Evolutionary conservation across 352 stramenopile genomes (phyloP).

Genomic region (Globisporangium paddicum): DNA sequence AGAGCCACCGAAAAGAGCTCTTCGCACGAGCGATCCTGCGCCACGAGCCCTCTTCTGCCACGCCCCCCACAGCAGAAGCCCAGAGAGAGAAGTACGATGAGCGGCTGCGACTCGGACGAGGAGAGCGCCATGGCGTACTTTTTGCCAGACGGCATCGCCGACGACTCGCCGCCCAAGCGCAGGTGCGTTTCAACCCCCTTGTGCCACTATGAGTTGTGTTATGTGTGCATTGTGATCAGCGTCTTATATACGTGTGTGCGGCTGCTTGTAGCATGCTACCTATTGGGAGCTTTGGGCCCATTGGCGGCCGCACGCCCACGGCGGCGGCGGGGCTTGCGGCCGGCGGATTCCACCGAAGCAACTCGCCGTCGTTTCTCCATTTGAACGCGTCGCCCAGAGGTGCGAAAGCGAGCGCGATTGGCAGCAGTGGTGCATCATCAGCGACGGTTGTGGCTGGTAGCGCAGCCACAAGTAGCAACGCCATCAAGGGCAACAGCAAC

Average conservation of each 20-base stretch:
- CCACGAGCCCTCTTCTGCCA: background rate
- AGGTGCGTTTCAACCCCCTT: slow-evolving; percentile 27
- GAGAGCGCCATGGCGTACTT: slow-evolving; percentile 76
- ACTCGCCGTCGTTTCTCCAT: slow-evolving; percentile 13
- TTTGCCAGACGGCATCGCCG: slow-evolving; percentile 76
- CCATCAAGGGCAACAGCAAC: background rate
- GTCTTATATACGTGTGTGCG: background rate
- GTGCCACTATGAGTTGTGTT: too few relatives aligned
- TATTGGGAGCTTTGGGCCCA: slow-evolving; percentile 39
- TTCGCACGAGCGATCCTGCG: background rate
- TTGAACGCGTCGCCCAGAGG: background rate
- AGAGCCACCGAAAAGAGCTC: background rate
- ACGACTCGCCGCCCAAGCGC: slow-evolving; percentile 73
- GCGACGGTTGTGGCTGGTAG: background rate
- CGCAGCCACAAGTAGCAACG: slow-evolving; percentile 6
- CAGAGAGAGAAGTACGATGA: slow-evolving; percentile 3
- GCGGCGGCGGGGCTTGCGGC: background rate
- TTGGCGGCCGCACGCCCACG: slow-evolving; percentile 27
- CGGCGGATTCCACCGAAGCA: slow-evolving; percentile 11
- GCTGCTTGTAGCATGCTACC: slow-evolving; percentile 4
- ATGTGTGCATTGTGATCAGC: background rate
- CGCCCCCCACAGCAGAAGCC: background rate
- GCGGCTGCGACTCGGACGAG: slow-evolving; percentile 43
- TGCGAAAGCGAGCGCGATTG: background rate
- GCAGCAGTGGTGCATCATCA: background rate